Percentiles rank a stretch among this genome's conserved stretches.
These are phyloP conservation scores for Neonectria faginata DNA, from an alignment of 2,329 filamentous ascomycete genomes.

Conservation along the genomic window DNA sequence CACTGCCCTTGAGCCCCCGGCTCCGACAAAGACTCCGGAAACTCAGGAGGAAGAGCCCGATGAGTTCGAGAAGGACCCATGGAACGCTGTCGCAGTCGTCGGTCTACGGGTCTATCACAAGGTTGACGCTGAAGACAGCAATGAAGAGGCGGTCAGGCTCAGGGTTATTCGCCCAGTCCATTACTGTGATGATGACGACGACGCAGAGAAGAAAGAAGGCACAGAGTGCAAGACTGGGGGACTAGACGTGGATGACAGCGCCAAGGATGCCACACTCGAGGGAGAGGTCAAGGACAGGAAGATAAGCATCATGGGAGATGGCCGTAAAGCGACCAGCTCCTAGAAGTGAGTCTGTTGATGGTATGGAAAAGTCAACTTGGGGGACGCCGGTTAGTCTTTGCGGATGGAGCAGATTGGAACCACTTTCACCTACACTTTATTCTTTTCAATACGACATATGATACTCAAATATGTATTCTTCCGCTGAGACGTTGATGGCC, in stretches of 20 bases:
- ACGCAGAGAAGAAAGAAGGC: constrained; percentile 39
- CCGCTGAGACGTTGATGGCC: neutral
- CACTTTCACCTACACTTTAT: neutral
- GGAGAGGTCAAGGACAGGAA: constrained; percentile 50
- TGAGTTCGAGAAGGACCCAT: constrained; percentile 67
- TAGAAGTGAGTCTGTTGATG: neutral
- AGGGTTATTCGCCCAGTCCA: constrained; percentile 55
- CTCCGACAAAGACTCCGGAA: constrained; percentile 16
- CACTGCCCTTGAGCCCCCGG: constrained; percentile 30
- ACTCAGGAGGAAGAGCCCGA: constrained; percentile 58
- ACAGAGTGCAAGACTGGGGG: constrained; percentile 47
- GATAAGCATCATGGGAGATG: constrained; percentile 51
- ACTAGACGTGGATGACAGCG: constrained; percentile 60
- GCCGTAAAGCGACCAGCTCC: constrained; percentile 8
- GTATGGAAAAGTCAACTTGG: neutral
- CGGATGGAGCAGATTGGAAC: neutral
- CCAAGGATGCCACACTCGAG: constrained; percentile 58
- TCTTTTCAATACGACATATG: neutral
- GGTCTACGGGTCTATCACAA: constrained; percentile 72
- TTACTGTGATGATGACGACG: constrained; percentile 45
- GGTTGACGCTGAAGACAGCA: constrained; percentile 47
- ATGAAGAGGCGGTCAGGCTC: constrained; percentile 53
- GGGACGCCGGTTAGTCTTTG: neutral
- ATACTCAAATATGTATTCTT: neutral
- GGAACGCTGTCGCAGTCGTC: constrained; percentile 73